Conservation (phyloP, 2,329 filamentous ascomycete species). For the Curvularia sp. region DNA sequence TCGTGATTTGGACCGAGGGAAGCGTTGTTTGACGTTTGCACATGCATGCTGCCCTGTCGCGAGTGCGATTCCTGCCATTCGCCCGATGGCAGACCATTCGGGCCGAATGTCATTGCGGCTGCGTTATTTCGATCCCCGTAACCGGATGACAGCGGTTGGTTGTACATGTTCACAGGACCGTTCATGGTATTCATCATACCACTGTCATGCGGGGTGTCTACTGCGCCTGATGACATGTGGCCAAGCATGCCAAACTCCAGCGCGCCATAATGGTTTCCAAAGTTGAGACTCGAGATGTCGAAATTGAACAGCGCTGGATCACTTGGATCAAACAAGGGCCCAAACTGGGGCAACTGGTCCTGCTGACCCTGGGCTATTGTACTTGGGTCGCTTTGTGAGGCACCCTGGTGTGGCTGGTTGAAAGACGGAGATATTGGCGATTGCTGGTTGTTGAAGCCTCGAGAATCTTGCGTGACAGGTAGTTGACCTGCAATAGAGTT, state of each 20-base stretch:
- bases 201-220: constrained; percentile 75
- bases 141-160: constrained; percentile 49
- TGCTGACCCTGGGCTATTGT: constrained; percentile 51
- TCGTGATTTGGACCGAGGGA: constrained; percentile 48
- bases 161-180: constrained; percentile 47
- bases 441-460: constrained; percentile 69
- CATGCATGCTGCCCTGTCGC: constrained; percentile 55
- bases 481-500: constrained; percentile 51
- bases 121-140: constrained; percentile 35
- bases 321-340: constrained; percentile 81
- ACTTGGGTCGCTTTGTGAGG: constrained; percentile 59
- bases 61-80: constrained; percentile 52
- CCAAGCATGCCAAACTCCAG: constrained; percentile 96
- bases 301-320: constrained; percentile 96
- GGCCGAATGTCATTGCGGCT: constrained; percentile 44
- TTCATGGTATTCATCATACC: constrained; percentile 45
- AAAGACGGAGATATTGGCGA: constrained; percentile 81
- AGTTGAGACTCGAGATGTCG: constrained; percentile 91
- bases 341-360: constrained; percentile 56
- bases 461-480: constrained; percentile 55
- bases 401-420: constrained; percentile 58
- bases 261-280: constrained; percentile 94
- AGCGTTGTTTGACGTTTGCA: constrained; percentile 54
- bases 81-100: constrained; percentile 35
- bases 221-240: constrained; percentile 91